Percentiles rank a stretch among this genome's conserved stretches.
Evolutionary conservation across 148 eudicot genomes (phyloP).

Genomic region (Oxyria digyna): DNA sequence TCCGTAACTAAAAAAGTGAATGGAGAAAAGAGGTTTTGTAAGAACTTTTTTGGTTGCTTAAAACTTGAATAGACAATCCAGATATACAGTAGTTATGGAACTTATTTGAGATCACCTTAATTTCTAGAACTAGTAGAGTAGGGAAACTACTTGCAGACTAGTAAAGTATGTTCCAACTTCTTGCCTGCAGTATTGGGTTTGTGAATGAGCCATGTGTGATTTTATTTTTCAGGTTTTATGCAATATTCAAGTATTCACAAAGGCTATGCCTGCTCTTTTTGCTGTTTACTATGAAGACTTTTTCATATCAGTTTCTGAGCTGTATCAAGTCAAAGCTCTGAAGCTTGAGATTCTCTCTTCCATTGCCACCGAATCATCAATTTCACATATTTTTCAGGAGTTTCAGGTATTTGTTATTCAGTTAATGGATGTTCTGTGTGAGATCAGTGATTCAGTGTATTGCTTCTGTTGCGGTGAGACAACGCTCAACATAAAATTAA

Average conservation of each 20-base stretch:
- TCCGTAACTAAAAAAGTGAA: not conserved
- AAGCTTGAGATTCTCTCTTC: constrained; percentile 83
- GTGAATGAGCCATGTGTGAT: not conserved
- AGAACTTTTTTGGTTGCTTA: not conserved
- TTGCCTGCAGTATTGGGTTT: not conserved
- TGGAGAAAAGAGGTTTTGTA: not conserved
- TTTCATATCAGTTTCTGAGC: constrained; percentile 64
- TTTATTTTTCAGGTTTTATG: constrained; percentile 64
- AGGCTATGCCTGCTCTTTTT: constrained; percentile 83
- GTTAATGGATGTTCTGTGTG: not conserved
- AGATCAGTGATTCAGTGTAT: not conserved
- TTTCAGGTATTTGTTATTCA: constrained; percentile 52
- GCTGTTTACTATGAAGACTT: constrained; percentile 74
- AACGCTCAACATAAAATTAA: not conserved
- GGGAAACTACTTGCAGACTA: not conserved
- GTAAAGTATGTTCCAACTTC: not conserved
- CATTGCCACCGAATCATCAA: constrained; percentile 74
- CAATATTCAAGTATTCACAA: constrained; percentile 91
- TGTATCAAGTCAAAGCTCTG: constrained; percentile 71
- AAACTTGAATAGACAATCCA: not conserved
- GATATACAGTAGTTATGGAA: not conserved
- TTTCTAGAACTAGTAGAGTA: not conserved
- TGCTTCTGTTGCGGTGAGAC: not conserved
- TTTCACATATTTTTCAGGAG: constrained; percentile 66
- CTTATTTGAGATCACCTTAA: not conserved